Conservation (phyloP, 2,329 filamentous ascomycete genomes). For the Alternaria infectoria region DNA sequence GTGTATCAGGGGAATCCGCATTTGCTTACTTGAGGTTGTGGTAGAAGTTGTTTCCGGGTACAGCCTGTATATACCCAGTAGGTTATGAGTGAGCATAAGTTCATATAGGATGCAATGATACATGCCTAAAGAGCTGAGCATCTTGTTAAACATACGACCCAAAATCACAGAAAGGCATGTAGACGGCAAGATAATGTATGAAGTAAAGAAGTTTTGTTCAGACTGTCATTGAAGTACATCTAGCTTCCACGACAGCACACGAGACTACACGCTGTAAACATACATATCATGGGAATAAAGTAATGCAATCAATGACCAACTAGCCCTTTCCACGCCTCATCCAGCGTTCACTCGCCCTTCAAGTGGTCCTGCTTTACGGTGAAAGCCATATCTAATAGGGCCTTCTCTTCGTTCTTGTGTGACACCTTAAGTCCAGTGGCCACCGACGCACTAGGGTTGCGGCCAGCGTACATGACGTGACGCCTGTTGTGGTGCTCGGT, state of each 20-base stretch:
- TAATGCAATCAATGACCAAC: constrained; percentile 19
- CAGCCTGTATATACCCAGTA: no score
- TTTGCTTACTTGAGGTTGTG: background rate
- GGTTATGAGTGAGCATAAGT: no score
- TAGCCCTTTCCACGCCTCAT: background rate
- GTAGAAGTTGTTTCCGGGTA: background rate
- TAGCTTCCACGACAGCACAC: constrained; percentile 15
- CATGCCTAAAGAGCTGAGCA: background rate
- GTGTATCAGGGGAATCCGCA: background rate
- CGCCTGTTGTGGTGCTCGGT: constrained; percentile 92
- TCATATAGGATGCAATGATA: no score
- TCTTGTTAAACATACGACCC: background rate
- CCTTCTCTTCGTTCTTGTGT: constrained; percentile 92
- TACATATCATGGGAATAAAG: constrained; percentile 30
- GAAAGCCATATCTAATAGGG: constrained; percentile 73
- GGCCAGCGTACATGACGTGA: constrained; percentile 96
- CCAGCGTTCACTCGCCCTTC: constrained; percentile 63
- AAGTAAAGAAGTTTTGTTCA: background rate
- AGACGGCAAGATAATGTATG: background rate
- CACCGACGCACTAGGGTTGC: constrained; percentile 90
- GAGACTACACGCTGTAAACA: constrained; percentile 40
- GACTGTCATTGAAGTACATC: background rate
- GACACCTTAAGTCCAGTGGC: constrained; percentile 89
- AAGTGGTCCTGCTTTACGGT: constrained; percentile 68
- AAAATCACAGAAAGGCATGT: background rate